Evolutionary conservation across 164 flowering plant genomes (phyloP), one percentile per base, ranked within the genome.

Genomic region (Amborella trichopoda): DNA sequence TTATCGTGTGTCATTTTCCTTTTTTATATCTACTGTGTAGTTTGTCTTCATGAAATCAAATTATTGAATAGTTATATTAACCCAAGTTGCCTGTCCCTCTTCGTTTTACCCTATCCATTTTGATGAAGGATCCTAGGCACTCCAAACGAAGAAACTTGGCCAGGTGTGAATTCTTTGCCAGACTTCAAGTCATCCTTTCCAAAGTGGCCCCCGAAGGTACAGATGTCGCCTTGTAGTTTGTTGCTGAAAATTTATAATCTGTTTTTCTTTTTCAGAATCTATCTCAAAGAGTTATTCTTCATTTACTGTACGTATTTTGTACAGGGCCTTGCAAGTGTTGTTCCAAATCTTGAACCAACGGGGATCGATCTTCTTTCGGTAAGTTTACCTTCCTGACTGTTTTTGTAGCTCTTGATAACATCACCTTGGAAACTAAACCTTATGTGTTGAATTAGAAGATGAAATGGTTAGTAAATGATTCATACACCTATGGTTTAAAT

Each of bases 71-170:
- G n/a, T n/a, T n/a, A n/a, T n/a, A n/a, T n/a, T n/a, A n/a, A n/a
- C n/a, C n/a, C n/a, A n/a, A n/a, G n/a, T n/a, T n/a, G 13, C 24
- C 25, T 13, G 28, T 32, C 19, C 19, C 21, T 34, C 13, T 13
- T 12, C 28, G n/a, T 38, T 44, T 30, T 42, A 45, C 33, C 23
- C 45, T 44, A 26, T 25, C 22, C 27, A 4, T 43, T 12, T 4
- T 30, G 30, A 17, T 70, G 62, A 61, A 89, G 97, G 61, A 42
- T 79, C 49, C 10, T 77, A 76, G 97, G 95, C 9, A 90, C 97
- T 49, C 97, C 97, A 48, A 83, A 64, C 67, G 94, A 90, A 55
- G 81, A 79, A 45, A 72, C 71, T 24, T 90, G 97, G 97, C 97
- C 94, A 43, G 97, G 97, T 25, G 95, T 90, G 63, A 75, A 76